Conservation (phyloP, 176 grass and related monocot genomes). For the Paspalum vaginatum region DNA sequence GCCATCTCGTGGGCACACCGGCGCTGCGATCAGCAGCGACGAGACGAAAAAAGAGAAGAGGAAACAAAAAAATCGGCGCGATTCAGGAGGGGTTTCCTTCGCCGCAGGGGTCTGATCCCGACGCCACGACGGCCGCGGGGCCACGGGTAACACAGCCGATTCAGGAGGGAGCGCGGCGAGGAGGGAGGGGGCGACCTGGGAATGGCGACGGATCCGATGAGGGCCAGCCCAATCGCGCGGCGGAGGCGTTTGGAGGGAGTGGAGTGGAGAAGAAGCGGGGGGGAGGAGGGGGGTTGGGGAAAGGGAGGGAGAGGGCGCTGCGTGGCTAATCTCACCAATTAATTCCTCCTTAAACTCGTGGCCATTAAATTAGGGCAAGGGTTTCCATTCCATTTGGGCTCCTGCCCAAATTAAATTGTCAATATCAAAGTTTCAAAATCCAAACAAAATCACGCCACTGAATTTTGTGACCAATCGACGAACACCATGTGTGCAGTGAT, state of each 20-base stretch:
- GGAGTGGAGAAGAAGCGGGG: conserved; percentile 22
- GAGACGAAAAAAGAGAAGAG: background rate
- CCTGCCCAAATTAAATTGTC: background rate
- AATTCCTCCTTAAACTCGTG: background rate
- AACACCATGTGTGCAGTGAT: no score
- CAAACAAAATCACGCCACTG: no score
- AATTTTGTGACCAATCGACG: no score
- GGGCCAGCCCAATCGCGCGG: background rate
- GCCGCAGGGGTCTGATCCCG: background rate
- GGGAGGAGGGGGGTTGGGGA: background rate
- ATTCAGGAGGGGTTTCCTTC: background rate
- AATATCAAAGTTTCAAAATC: no score
- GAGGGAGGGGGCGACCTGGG: conserved; percentile 18
- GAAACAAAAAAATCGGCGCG: background rate
- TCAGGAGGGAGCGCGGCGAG: background rate
- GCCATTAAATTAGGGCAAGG: background rate
- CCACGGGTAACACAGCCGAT: no score
- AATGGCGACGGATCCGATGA: background rate
- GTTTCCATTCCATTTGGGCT: background rate
- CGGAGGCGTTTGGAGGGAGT: background rate
- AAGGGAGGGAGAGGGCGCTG: background rate
- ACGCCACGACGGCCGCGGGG: background rate
- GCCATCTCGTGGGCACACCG: conserved; percentile 26
- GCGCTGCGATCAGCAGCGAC: background rate
- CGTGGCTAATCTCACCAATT: background rate